Conservation (phyloP, 208 protist genomes). For the Wallacemonas sp. region DNA sequence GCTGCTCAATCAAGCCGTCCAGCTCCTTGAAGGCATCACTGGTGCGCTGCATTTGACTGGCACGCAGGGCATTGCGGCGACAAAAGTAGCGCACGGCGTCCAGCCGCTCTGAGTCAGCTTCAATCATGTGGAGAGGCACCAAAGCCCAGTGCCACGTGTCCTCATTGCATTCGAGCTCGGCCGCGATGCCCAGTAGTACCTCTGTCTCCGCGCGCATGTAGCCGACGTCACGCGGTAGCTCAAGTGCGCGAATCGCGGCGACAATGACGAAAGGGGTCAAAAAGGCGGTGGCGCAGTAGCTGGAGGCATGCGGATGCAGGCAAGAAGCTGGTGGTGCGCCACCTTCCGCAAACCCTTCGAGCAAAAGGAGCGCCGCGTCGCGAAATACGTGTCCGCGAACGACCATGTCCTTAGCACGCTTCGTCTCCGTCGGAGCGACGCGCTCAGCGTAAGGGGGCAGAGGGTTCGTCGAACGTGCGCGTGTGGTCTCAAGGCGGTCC, state of each 20-base stretch:
- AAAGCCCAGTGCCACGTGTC: conserved; percentile 84
- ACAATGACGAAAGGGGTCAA: conserved; percentile 78
- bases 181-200: conserved; percentile 67
- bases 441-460: conserved; percentile 80
- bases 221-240: conserved; percentile 31
- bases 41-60: conserved; percentile 11
- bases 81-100: conserved; percentile 69
- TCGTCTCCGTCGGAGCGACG: conserved; percentile 23
- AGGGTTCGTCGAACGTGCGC: conserved; percentile 43
- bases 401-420: conserved; percentile 59
- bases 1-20: conserved; percentile 26
- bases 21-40: conserved; percentile 26
- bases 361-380: conserved; percentile 71
- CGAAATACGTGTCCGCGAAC: conserved; percentile 60
- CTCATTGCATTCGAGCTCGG: conserved; percentile 57
- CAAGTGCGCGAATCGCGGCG: conserved; percentile 42
- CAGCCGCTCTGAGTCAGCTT: conserved; percentile 21
- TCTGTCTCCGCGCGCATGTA: conserved; percentile 72
- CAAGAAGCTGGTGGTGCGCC: conserved; percentile 38
- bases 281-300: conserved; percentile 80
- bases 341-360: conserved; percentile 68
- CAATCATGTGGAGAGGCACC: conserved; percentile 82
- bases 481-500: conserved; percentile 49
- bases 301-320: conserved; percentile 85
- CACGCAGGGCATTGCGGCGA: conserved; percentile 72